phyloP scores from a whole-genome alignment of 2,329 filamentous ascomycete species.

The Bipolaris gigantea region DNA sequence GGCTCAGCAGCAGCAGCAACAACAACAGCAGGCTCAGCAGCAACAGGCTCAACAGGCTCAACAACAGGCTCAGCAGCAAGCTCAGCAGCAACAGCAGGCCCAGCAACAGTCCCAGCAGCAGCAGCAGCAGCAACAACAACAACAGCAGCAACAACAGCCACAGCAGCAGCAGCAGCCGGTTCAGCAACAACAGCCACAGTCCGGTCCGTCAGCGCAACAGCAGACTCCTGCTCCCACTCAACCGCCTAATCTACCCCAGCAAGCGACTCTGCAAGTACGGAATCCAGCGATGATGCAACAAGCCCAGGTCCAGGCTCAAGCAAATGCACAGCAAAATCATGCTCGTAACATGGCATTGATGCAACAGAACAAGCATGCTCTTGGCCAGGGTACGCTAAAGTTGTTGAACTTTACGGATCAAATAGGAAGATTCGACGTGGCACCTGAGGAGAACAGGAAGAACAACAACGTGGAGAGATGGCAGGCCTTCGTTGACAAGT shows the following conservation, averaged over 20 bases:
- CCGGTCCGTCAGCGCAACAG: constrained; percentile 49
- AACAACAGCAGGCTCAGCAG: constrained; percentile 33
- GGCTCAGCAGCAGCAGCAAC: background rate
- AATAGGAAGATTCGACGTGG: constrained; percentile 56
- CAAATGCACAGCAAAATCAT: constrained; percentile 23
- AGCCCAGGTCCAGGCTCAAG: constrained; percentile 29
- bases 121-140: constrained; percentile 31
- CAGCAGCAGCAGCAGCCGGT: constrained; percentile 37
- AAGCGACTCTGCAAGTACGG: constrained; percentile 42
- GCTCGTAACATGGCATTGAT: constrained; percentile 37
- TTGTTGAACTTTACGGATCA: constrained; percentile 61
- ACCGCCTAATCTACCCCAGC: constrained; percentile 36
- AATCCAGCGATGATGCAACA: constrained; percentile 41
- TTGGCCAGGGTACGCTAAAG: constrained; percentile 52
- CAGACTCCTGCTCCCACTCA: constrained; percentile 47
- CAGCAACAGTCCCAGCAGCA: constrained; percentile 33
- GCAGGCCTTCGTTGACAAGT: constrained; percentile 75
- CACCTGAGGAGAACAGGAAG: constrained; percentile 13
- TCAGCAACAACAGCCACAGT: constrained; percentile 41
- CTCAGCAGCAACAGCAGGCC: constrained; percentile 3
- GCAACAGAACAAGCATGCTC: constrained; percentile 28
- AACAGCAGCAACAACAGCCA: constrained; percentile 43
- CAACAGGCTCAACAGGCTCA: constrained; percentile 40
- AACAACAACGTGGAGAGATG: constrained; percentile 72
- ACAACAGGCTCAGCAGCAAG: constrained; percentile 22